Conservation (phyloP, 169 alveolate genomes). For the Perkinsus marinus region DNA sequence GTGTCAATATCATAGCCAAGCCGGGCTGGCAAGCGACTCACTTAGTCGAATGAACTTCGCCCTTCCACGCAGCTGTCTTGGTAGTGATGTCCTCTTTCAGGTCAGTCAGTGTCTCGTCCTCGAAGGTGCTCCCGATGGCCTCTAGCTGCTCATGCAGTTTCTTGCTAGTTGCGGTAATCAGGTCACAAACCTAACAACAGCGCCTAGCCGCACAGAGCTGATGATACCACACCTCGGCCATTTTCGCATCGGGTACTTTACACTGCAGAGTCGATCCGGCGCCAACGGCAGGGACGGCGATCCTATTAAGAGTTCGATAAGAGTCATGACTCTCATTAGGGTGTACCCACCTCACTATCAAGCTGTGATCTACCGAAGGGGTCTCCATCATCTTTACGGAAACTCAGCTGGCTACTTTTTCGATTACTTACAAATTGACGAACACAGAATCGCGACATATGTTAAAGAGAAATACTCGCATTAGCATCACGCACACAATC, state of each 20-base stretch:
- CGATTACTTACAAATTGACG: no score
- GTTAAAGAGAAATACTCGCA: no score
- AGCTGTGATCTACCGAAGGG: neutral
- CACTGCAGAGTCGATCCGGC: neutral
- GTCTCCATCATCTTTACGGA: neutral
- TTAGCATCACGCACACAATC: no score
- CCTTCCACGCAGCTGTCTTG: neutral
- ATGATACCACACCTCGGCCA: neutral
- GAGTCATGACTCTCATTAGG: neutral
- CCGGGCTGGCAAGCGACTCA: neutral
- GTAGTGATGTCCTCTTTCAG: neutral
- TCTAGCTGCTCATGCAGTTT: neutral
- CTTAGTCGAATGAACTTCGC: neutral
- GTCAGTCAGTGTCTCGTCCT: neutral
- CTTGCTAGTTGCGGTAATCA: neutral
- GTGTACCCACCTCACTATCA: neutral
- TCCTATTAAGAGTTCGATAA: neutral
- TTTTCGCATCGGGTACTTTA: neutral
- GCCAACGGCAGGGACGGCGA: neutral
- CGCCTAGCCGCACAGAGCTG: neutral
- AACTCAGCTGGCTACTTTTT: no score
- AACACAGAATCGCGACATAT: neutral
- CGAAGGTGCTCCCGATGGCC: neutral
- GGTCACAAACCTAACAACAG: neutral
- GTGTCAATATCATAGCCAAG: neutral